A percentile compares a stretch with the other conserved stretches of the same genome.
These are phyloP conservation scores for Rhodotorula sp. DNA, from an alignment of 1,284 basidiomycete genomes.

Conservation along the genomic window DNA sequence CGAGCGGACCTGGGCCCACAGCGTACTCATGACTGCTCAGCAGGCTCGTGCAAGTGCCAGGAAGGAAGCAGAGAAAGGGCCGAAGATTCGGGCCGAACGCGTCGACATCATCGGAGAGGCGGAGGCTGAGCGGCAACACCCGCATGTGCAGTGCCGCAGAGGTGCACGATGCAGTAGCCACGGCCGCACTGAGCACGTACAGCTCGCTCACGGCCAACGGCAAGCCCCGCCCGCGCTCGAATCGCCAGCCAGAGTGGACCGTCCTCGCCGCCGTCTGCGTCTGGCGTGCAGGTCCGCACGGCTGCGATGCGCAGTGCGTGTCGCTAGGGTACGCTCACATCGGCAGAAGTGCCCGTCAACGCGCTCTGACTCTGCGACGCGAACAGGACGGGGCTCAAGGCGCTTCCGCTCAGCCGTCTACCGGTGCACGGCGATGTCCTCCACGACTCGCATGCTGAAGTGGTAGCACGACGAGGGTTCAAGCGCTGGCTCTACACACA, in stretches of 20 bases:
- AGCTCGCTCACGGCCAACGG: conserved; percentile 48
- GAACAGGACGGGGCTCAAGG: conserved; percentile 78
- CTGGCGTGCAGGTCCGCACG: neutral
- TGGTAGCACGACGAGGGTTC: conserved; percentile 76
- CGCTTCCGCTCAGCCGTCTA: conserved; percentile 67
- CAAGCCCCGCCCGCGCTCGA: conserved; percentile 50
- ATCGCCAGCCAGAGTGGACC: conserved; percentile 53
- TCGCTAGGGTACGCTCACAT: conserved; percentile 37
- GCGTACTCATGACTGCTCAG: neutral
- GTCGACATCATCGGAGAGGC: no score
- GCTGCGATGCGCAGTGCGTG: conserved; percentile 19
- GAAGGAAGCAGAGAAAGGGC: neutral
- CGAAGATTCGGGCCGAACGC: no score
- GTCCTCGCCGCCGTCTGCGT: conserved; percentile 49
- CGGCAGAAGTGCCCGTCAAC: no score
- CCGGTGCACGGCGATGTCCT: conserved; percentile 74
- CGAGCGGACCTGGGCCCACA: neutral
- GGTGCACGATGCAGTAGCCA: conserved; percentile 3
- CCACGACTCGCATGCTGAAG: conserved; percentile 88
- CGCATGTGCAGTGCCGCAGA: neutral
- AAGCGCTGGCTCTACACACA: conserved; percentile 79
- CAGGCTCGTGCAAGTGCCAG: no score
- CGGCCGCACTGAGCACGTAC: conserved; percentile 40
- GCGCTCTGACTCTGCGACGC: neutral
- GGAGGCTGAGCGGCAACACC: no score